A percentile compares a stretch with the other conserved stretches of the same genome.
phyloP scores from a whole-genome alignment of 1,284 basidiomycete genomes.

The Apiotrichum mycotoxinovorans region DNA sequence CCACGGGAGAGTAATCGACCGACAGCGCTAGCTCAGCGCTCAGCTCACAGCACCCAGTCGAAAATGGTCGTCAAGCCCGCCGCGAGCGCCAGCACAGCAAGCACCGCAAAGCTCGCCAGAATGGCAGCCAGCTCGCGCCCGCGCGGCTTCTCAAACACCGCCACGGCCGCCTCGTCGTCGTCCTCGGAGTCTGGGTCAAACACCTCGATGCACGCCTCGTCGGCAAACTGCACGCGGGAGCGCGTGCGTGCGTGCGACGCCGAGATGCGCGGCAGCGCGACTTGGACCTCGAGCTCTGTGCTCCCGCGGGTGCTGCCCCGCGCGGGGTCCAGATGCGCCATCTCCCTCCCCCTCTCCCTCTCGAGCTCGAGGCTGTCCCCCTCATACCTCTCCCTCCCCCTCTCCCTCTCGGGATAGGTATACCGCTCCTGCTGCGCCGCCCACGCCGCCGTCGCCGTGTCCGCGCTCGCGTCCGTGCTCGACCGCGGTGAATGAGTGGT shows the following conservation, averaged over 20 bases:
- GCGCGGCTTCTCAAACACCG: slow-evolving; percentile 33
- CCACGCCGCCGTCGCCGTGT: too few species aligned
- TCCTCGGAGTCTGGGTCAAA: background rate
- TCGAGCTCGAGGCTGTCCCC: too few species aligned
- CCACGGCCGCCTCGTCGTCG: slow-evolving; percentile 9
- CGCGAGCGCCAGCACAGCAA: slow-evolving; percentile 29
- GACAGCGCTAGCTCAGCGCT: too few species aligned
- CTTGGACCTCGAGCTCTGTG: too few species aligned
- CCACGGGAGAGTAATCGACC: too few species aligned
- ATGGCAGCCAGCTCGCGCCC: slow-evolving; percentile 32
- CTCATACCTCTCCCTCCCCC: too few species aligned
- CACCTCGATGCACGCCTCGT: slow-evolving; percentile 1
- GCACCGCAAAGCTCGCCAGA: slow-evolving; percentile 23
- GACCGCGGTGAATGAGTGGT: too few species aligned
- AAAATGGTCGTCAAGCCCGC: slow-evolving; percentile 43
- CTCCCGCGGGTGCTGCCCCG: background rate
- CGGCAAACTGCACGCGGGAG: slow-evolving; percentile 11
- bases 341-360: too few species aligned
- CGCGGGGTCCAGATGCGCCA: background rate
- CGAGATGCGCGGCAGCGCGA: too few species aligned
- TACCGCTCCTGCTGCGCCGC: too few species aligned
- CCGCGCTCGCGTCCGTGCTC: too few species aligned
- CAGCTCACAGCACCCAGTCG: slow-evolving; percentile 38
- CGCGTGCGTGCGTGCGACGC: background rate
- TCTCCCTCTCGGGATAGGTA: too few species aligned